These are phyloP conservation scores for Allantophomopsis cytisporea DNA, from an alignment of 2,329 filamentous ascomycete genomes.

Conservation along the genomic window DNA sequence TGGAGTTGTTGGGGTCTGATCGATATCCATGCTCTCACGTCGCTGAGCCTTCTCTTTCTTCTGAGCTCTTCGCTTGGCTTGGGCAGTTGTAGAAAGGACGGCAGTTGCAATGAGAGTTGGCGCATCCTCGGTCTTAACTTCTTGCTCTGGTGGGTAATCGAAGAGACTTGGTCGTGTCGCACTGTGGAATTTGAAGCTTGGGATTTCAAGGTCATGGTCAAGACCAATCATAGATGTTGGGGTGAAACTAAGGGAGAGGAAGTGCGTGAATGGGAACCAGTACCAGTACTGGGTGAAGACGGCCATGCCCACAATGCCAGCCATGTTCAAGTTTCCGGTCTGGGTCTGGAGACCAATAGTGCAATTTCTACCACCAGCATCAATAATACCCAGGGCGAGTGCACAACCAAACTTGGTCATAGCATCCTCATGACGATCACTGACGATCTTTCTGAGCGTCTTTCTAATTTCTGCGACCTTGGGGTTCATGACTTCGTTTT, in stretches of 20 bases:
- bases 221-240: constrained; percentile 92
- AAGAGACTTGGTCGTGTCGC: constrained; percentile 91
- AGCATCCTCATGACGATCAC: constrained; percentile 92
- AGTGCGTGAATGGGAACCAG: constrained; percentile 98
- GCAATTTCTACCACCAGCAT: constrained; percentile 95
- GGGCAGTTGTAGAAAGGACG: constrained; percentile 89
- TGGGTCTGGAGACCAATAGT: constrained; percentile 96
- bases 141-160: constrained; percentile 93
- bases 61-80: constrained; percentile 88
- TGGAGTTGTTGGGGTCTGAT: constrained; percentile 62
- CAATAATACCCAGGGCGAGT: constrained; percentile 89
- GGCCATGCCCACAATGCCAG: constrained; percentile 92
- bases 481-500: constrained; percentile 97
- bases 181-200: constrained; percentile 90
- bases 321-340: constrained; percentile 97
- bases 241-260: constrained; percentile 91
- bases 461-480: constrained; percentile 87
- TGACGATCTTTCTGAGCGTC: constrained; percentile 84
- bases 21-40: constrained; percentile 90
- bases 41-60: constrained; percentile 86
- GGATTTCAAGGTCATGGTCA: constrained; percentile 85
- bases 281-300: constrained; percentile 99
- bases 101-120: constrained; percentile 91
- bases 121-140: constrained; percentile 87
- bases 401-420: constrained; percentile 99